phyloP scores from a whole-genome alignment of 2,329 filamentous ascomycete species.

The Hypoxylon sp. region DNA sequence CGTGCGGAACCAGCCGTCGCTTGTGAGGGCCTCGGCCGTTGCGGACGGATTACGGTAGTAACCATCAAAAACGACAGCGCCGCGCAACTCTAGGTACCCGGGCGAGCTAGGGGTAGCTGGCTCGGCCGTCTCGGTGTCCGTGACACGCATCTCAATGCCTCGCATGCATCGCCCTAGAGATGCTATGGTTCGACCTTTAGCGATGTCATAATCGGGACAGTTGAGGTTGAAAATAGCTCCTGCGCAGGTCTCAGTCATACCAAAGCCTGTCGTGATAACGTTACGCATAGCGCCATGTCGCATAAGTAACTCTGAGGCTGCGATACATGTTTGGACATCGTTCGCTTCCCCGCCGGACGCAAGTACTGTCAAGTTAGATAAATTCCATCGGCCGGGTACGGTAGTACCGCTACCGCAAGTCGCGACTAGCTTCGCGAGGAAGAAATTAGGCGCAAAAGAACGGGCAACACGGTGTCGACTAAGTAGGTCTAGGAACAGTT shows the following conservation, averaged over 20 bases:
- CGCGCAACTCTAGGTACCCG: slow-evolving; percentile 72
- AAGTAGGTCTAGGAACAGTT: slow-evolving; percentile 58
- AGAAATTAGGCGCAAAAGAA: slow-evolving; percentile 62
- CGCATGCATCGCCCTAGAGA: slow-evolving; percentile 58
- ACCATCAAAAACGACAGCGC: slow-evolving; percentile 72
- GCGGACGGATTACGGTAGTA: slow-evolving; percentile 73
- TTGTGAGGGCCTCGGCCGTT: slow-evolving; percentile 69
- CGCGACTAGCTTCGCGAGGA: slow-evolving; percentile 50
- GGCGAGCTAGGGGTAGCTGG: slow-evolving; percentile 34
- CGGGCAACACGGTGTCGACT: slow-evolving; percentile 59
- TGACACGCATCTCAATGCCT: slow-evolving; percentile 56
- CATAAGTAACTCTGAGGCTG: slow-evolving; percentile 50
- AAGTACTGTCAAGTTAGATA: slow-evolving; percentile 53
- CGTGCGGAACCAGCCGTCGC: slow-evolving; percentile 62
- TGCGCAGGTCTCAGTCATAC: slow-evolving; percentile 69
- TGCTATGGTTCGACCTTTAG: slow-evolving; percentile 51
- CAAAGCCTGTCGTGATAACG: slow-evolving; percentile 60
- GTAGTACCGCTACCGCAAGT: neutral
- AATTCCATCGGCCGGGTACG: slow-evolving; percentile 41
- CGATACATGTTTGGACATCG: slow-evolving; percentile 53
- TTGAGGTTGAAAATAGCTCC: slow-evolving; percentile 61
- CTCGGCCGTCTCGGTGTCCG: slow-evolving; percentile 42
- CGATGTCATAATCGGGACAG: slow-evolving; percentile 59
- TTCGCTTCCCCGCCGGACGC: slow-evolving; percentile 65
- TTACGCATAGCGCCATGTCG: slow-evolving; percentile 53